Evolutionary conservation across 352 stramenopile genomes (phyloP).

Genomic region (Pythium folliculosum): DNA sequence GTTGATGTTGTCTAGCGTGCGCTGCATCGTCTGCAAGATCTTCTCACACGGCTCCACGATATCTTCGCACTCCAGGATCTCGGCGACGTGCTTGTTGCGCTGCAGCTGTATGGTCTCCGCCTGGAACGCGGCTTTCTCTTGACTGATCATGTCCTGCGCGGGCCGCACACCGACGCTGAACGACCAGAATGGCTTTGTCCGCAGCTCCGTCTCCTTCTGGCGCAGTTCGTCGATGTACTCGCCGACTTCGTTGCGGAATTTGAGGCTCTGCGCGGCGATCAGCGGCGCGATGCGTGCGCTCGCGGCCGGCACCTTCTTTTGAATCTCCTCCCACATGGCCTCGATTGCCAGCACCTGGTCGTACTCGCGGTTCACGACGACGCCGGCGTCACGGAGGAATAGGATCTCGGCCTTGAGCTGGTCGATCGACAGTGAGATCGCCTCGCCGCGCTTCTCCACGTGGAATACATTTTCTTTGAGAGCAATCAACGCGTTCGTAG

Average conservation of each 20-base stretch:
- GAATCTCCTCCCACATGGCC: constrained; percentile 61
- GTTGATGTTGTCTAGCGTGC: constrained; percentile 71
- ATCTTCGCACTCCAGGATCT: constrained; percentile 92
- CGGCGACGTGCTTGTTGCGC: constrained; percentile 86
- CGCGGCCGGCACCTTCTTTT: constrained; percentile 62
- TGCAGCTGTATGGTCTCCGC: constrained; percentile 42
- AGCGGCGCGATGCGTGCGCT: constrained; percentile 68
- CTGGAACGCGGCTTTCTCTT: constrained; percentile 40
- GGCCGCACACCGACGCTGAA: constrained; percentile 47
- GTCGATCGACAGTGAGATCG: constrained; percentile 64
- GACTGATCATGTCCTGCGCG: constrained; percentile 44
- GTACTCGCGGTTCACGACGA: constrained; percentile 53
- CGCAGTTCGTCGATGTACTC: constrained; percentile 83
- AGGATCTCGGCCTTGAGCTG: constrained; percentile 63
- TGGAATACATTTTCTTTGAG: constrained; percentile 81
- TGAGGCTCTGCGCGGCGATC: constrained; percentile 59
- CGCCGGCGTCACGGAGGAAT: constrained; percentile 65
- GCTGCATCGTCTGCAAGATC: constrained; percentile 76
- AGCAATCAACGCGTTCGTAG: constrained; percentile 61
- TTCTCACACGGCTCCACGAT: constrained; percentile 81
- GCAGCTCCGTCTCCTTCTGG: constrained; percentile 50
- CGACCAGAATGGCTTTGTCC: constrained; percentile 62
- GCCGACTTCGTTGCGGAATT: constrained; percentile 75
- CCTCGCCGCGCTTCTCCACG: constrained; percentile 73
- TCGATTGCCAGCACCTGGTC: constrained; percentile 60